A percentile compares a stretch with the other conserved stretches of the same genome.
These are phyloP conservation scores for Mycena haematopus DNA, from an alignment of 768 basidiomycete species.

Conservation along the genomic window DNA sequence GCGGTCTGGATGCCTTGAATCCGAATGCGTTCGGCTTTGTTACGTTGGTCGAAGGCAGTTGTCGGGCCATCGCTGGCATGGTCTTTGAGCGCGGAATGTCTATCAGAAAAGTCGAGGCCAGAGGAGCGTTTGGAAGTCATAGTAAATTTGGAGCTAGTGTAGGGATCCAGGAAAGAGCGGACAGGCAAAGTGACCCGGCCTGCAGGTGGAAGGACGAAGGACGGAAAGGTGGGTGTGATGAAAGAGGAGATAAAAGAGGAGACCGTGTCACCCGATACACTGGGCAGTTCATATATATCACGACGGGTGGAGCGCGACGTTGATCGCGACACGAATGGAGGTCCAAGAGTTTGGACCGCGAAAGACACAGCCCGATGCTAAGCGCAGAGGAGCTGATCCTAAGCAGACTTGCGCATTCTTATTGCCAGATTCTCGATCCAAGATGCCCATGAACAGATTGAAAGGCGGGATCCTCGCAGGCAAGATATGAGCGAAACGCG, in stretches of 20 bases:
- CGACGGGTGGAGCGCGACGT: background rate
- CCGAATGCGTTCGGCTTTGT: constrained; percentile 64
- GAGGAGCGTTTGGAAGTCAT: constrained; percentile 43
- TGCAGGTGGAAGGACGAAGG: constrained; percentile 25
- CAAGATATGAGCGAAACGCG: background rate
- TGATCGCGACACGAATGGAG: background rate
- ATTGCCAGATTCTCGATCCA: background rate
- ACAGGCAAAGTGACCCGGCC: constrained; percentile 34
- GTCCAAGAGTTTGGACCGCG: constrained; percentile 6
- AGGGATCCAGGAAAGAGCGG: constrained; percentile 21
- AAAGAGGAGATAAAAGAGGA: background rate
- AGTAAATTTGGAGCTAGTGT: constrained; percentile 14
- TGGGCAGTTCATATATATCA: background rate
- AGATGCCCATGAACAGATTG: background rate
- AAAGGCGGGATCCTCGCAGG: background rate
- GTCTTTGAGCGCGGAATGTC: constrained; percentile 37
- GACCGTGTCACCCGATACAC: constrained; percentile 6
- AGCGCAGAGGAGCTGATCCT: background rate
- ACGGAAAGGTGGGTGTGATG: background rate
- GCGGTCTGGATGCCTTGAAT: constrained; percentile 65
- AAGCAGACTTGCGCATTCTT: background rate
- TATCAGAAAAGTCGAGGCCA: constrained; percentile 55
- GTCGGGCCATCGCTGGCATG: constrained; percentile 26
- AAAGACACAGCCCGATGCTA: constrained; percentile 5
- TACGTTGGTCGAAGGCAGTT: constrained; percentile 54